Evolutionary conservation across 768 basidiomycete species (phyloP), one percentile per base, ranked within the genome.

Genomic region (Calvatia gigantea): DNA sequence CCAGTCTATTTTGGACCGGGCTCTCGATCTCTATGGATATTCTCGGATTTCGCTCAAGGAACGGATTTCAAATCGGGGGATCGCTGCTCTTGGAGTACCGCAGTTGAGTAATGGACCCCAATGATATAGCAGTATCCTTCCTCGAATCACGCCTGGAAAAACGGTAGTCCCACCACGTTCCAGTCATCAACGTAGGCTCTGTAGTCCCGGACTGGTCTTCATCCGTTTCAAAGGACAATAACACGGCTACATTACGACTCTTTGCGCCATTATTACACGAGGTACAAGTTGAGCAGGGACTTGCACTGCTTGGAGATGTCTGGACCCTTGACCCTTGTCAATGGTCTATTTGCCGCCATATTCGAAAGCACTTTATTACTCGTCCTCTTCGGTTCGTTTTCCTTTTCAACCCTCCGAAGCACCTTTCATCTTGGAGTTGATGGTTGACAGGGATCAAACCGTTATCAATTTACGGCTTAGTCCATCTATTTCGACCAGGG

Each of bases 271-370:
- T n/a, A n/a, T 28, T 38, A 25, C 14, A 51, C 56, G n/a, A 50
- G 47, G 5, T 44, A 49, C 3, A 44, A 53, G n/a, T 25, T 60
- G 7, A 56, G 48, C 23, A n/a, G n/a, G 59, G 59, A 14, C 31
- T 57, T 6, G 28, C 59, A 2, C 14, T 37, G 0, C 21, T 54
- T 9, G 59, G 56, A 17, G 51, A 45, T 43, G 28, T 58, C n/a
- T 60, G 59, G 56, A 48, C 59, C 14, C 50, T 60, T 32, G 56
- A 48, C 59, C 14, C 50, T 60, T 32, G 2, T 60, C 3, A 47
- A 33, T 23, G 56, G 50, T 44, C 21, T 48, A 6, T 57, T 60
- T 45, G 51, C 41, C 37, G 19, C 44, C 2, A 37, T 60, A 5
- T 60, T 60, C 49, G 55, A 56, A 14, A 54, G 33, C 4, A 37